phyloP scores from a whole-genome alignment of 1,284 basidiomycete species.

The Sanghuangporus baumii region DNA sequence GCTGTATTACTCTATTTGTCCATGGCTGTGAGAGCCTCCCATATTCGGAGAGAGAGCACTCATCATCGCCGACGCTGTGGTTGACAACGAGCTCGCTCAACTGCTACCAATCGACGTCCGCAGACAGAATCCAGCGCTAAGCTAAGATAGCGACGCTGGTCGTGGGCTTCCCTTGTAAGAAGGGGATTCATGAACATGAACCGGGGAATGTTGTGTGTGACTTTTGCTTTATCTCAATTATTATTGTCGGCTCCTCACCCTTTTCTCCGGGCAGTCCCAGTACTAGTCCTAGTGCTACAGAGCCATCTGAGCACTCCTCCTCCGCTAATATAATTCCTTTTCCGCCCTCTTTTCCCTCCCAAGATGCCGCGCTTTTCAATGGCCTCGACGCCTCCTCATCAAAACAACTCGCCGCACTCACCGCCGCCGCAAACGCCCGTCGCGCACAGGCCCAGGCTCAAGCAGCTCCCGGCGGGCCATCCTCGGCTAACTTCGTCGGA shows the following conservation, averaged over 20 bases:
- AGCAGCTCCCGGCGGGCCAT: conserved; percentile 48
- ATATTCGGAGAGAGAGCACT: background rate
- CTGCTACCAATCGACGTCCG: too few species aligned
- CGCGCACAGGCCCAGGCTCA: conserved; percentile 36
- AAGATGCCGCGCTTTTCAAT: conserved; percentile 31
- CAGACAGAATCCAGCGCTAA: background rate
- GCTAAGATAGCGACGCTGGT: background rate
- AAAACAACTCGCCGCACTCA: conserved; percentile 74
- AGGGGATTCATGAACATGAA: background rate
- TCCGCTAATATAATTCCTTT: background rate
- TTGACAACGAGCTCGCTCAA: background rate
- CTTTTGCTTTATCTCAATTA: background rate
- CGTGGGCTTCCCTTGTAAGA: background rate
- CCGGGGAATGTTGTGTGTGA: conserved; percentile 10
- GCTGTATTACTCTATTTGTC: conserved; percentile 5
- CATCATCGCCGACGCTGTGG: background rate
- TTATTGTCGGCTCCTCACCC: background rate
- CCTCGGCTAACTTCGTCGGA: conserved; percentile 62
- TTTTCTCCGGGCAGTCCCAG: conserved; percentile 7
- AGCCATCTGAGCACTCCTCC: background rate
- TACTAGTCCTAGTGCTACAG: background rate
- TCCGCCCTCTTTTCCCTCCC: background rate
- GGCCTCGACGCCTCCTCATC: conserved; percentile 46
- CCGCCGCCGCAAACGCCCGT: conserved; percentile 55
- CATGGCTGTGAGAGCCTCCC: background rate